phyloP scores from a whole-genome alignment of 1,139 yeast species.

The Yamadazyma dendronema region DNA sequence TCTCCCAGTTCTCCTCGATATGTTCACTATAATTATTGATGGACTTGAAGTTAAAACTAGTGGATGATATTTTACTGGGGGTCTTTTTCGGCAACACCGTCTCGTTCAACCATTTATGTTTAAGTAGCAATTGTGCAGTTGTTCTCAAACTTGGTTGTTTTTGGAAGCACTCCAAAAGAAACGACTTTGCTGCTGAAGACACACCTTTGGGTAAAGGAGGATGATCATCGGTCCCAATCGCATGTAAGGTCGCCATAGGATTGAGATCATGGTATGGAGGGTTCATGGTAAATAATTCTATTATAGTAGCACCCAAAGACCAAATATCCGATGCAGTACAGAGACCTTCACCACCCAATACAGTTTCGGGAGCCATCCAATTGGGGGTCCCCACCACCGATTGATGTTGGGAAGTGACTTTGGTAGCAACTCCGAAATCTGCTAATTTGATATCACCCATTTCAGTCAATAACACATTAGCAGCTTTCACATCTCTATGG shows the following conservation, averaged over 20 bases:
- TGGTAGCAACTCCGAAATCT: slow-evolving; percentile 78
- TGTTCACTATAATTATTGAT: slow-evolving; percentile 27
- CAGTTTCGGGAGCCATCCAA: slow-evolving; percentile 88
- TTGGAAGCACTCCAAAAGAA: slow-evolving; percentile 74
- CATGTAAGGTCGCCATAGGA: slow-evolving; percentile 88
- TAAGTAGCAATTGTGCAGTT: slow-evolving; percentile 53
- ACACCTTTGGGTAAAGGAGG: slow-evolving; percentile 73
- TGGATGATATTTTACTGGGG: not conserved
- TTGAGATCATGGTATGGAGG: slow-evolving; percentile 86
- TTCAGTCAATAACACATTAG: slow-evolving; percentile 64
- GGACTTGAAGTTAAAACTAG: not conserved
- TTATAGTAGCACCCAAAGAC: slow-evolving; percentile 94
- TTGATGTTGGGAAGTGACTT: slow-evolving; percentile 41
- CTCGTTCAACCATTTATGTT: slow-evolving; percentile 58
- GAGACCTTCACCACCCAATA: slow-evolving; percentile 75
- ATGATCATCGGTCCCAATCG: slow-evolving; percentile 81
- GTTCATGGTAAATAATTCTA: slow-evolving; percentile 79
- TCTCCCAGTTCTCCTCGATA: slow-evolving; percentile 38
- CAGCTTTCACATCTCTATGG: slow-evolving; percentile 79
- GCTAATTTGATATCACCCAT: slow-evolving; percentile 66
- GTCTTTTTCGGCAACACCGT: not conserved
- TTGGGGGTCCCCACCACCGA: slow-evolving; percentile 69
- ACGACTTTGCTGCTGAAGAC: slow-evolving; percentile 56
- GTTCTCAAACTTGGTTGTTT: slow-evolving; percentile 64
- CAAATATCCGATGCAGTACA: slow-evolving; percentile 85